These are phyloP conservation scores for Musa beccarii DNA, from an alignment of 176 grass and related monocot genomes.

Conservation along the genomic window DNA sequence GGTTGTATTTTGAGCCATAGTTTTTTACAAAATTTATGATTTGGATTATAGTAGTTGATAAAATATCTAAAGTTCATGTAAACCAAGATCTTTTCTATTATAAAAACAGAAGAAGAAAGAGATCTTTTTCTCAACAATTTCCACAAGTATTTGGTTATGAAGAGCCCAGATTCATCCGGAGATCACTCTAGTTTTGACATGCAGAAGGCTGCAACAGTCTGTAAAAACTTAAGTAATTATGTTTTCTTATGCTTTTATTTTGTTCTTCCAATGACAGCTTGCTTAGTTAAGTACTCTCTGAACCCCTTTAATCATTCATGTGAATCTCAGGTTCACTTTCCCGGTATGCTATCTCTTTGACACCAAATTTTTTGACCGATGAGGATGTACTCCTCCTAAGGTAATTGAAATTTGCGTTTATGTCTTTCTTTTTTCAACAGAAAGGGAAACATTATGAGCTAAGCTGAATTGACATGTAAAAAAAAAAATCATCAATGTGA, in stretches of 20 bases:
- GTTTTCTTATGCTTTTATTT: conserved; percentile 16
- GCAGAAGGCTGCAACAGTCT: conserved; percentile 38
- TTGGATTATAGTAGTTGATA: background rate
- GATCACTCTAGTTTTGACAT: conserved; percentile 27
- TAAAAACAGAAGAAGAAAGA: conserved; percentile 80
- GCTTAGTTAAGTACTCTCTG: background rate
- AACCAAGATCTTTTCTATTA: background rate
- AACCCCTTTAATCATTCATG: background rate
- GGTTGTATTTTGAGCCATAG: conserved; percentile 37
- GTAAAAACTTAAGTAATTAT: conserved; percentile 74
- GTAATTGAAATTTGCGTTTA: conserved; percentile 27
- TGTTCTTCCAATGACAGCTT: background rate
- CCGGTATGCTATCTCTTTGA: conserved; percentile 67
- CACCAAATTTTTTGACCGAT: conserved; percentile 67
- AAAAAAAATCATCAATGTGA: background rate
- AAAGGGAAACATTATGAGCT: background rate
- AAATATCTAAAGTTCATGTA: background rate
- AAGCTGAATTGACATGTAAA: background rate
- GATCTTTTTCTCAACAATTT: conserved; percentile 92
- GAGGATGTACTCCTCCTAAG: conserved; percentile 84
- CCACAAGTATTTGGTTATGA: conserved; percentile 44
- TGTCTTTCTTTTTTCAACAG: conserved; percentile 2
- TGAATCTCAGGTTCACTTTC: conserved; percentile 62
- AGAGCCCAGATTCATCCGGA: conserved; percentile 26
- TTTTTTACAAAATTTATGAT: background rate